phyloP scores from a whole-genome alignment of 352 stramenopile genomes.

The Globisporangium sylvaticum region DNA sequence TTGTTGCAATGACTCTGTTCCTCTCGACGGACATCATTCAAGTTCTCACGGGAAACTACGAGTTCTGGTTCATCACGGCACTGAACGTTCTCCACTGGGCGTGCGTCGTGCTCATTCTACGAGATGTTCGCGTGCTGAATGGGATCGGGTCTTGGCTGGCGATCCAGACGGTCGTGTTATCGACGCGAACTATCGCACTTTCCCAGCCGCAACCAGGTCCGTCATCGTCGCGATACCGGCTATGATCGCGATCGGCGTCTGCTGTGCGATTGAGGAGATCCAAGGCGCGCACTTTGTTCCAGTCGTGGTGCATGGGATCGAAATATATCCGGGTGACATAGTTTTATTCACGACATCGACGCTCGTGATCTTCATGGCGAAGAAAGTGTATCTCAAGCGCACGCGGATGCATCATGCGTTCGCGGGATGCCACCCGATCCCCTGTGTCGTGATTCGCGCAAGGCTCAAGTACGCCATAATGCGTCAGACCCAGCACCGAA shows the following conservation, averaged over 20 bases:
- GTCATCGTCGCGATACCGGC: background rate
- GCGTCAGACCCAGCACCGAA: background rate
- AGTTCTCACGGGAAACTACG: background rate
- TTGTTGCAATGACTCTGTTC: background rate
- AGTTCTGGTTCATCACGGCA: conserved; percentile 3
- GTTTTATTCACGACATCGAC: background rate
- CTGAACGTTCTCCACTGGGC: background rate
- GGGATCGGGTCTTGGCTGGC: background rate
- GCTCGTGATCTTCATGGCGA: conserved; percentile 5
- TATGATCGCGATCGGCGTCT: background rate
- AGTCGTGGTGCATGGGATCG: background rate
- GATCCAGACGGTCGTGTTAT: background rate
- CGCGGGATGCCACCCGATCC: background rate
- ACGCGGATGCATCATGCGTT: background rate
- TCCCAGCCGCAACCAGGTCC: background rate
- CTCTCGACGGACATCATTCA: background rate
- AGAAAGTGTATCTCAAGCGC: background rate
- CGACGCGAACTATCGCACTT: conserved; percentile 1
- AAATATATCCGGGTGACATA: background rate
- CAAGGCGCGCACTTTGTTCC: background rate
- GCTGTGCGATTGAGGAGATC: background rate
- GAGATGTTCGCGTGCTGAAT: background rate
- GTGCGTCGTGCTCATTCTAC: background rate
- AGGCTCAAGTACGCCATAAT: background rate
- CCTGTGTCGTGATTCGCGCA: background rate